Base-by-base conservation (phyloP, 2,329 filamentous ascomycete species). In the Dactylellina haptotyla region DNA sequence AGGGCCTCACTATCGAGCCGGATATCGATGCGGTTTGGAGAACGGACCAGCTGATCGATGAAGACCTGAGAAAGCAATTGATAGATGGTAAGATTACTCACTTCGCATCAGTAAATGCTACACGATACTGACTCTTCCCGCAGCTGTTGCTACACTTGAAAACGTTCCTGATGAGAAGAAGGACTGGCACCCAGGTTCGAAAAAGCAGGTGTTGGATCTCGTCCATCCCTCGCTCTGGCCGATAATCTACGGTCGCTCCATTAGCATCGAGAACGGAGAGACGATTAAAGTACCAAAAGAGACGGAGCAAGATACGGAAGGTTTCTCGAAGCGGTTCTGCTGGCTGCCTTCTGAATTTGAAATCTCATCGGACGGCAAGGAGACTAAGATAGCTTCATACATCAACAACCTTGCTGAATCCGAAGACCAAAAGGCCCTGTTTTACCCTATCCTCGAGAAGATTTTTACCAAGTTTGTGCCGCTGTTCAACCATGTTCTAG, bases 161-260 rank as follows among this genome's bases (percentile, higher is more conserved):
- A 79, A 84, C n/a, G 81, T 85, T 0, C 83, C 84, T 0, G 83
- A 85, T 4, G 59, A 80, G 0, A 54, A 81, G 34, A 84, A 85
- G 73, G 88, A 89, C 78, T 90, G 85, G 84, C 86, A 90, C 78
- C 88, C 88, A 0, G 81, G 84, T 2, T 87, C 85, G 0, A 81
- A 87, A 26, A 79, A 81, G 0, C 84, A 83, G 69, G 87, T 90
- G 1, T 83, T 88, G 0, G 85, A 90, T 77, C 80, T 90, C 1
- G 83, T 90, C 3, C 84, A 90, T 75, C 87, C 88, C 0, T 90
- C 87, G 0, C 81, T 90, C 5, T 90, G 84, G 75, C 87, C 88
- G 0, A 79, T 90, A 0, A 78, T 86, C 0, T 87, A 86, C 76
- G 85, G 85, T 0, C 63, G 57, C 6, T 43, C 61, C 1, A 12